phyloP scores from a whole-genome alignment of 2,329 filamentous ascomycete species.

The Leptographium galeiforme region DNA sequence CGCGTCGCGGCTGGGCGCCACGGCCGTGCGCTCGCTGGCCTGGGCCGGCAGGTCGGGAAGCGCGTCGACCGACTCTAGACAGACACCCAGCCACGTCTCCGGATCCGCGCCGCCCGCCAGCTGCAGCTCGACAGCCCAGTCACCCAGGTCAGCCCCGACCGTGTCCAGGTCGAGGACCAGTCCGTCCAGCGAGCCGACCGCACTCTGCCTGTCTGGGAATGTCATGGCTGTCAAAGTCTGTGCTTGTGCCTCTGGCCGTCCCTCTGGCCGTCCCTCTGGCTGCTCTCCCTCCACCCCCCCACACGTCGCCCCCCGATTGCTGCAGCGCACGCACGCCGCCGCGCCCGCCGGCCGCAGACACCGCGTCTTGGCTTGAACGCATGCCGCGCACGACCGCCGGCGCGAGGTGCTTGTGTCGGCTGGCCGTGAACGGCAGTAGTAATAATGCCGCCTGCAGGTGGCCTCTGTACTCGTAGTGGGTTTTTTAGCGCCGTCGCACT shows the following conservation, averaged over 20 bases:
- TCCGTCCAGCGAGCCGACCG: too few species aligned
- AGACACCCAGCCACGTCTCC: too few species aligned
- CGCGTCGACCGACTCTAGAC: too few species aligned
- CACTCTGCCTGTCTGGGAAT: too few species aligned
- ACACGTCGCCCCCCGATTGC: neutral
- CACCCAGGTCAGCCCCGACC: too few species aligned
- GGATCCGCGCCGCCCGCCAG: too few species aligned
- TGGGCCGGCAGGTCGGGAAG: too few species aligned
- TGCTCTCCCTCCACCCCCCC: neutral
- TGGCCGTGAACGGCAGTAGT: neutral
- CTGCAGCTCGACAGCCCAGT: too few species aligned
- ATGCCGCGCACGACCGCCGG: neutral
- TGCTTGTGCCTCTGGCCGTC: neutral
- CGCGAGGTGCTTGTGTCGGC: neutral
- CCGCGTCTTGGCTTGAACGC: neutral
- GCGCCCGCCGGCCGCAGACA: neutral
- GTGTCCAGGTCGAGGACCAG: too few species aligned
- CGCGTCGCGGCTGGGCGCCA: too few species aligned
- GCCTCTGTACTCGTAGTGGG: neutral
- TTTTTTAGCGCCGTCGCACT: neutral
- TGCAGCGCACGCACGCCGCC: neutral
- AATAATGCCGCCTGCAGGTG: neutral
- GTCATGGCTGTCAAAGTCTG: too few species aligned
- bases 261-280: neutral
- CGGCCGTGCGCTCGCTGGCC: too few species aligned